Base-by-base conservation (phyloP, 306 rosid genomes). In the Cucumis hystrix region DNA sequence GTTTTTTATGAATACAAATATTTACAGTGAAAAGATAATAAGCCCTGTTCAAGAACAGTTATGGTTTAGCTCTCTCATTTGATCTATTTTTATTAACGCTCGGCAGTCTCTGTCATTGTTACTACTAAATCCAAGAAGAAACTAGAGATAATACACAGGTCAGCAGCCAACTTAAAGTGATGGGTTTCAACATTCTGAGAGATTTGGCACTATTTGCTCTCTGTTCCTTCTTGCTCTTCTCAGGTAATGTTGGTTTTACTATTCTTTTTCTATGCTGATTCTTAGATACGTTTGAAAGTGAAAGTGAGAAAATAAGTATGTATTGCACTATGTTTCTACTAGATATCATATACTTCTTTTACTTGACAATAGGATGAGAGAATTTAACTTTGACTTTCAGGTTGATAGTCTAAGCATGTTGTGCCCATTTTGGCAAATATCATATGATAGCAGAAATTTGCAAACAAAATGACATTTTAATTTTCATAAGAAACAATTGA, bases 171-270 rank as follows among this genome's bases (percentile, higher is more conserved):
- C 81, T 77, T 69, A 75, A 82, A 10, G 89, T 79, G 68, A 92
- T 92, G 96, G 89, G 82, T 78, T 62, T 79, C 58, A 56, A 83
- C 83, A 72, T 64, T 75, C 79, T 60, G 45, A 72, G 85, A 81
- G 79, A 72, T 78, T 79, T 88, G 21, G 79, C 83, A 35, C 68
- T 92, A 9, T 78, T 87, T 80, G 84, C 77, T 86, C 47, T 85
- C 64, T 86, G 74, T 75, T 74, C 87, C 57, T 75, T 89, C 74
- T 66, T 90, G 82, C 79, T 85, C 83, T 81, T 75, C 82, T 84
- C 98, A 88, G 98, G 97, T 95, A 23, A 51, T 74, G 98, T 88
- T 95, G 28, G 33, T 74, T 70, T 49, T 33, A 15, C 40, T 69
- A 2, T 51, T 39, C 8, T 83, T 78, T 11, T 11, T 12, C 17